Evolutionary conservation across 345 rosid species (phyloP).

Genomic region (Brassica cretica): DNA sequence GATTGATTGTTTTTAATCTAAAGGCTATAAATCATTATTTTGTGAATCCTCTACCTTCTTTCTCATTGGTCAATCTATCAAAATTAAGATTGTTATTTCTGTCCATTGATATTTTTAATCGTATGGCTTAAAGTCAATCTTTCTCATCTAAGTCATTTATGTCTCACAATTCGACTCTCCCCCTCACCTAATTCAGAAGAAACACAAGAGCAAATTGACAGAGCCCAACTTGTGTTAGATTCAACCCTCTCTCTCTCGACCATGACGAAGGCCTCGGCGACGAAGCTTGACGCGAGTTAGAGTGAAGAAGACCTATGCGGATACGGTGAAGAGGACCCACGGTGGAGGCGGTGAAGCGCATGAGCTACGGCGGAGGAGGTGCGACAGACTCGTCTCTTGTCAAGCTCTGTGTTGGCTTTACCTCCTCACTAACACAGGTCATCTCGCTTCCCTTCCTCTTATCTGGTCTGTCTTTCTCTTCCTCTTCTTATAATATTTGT

Average conservation of each 20-base stretch:
- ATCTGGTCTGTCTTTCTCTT: neutral
- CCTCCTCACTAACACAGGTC: neutral
- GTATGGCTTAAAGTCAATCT: neutral
- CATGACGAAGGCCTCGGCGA: neutral
- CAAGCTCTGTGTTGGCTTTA: neutral
- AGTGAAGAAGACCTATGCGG: neutral
- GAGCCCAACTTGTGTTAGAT: neutral
- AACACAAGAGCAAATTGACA: neutral
- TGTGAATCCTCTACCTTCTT: neutral
- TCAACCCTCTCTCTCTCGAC: neutral
- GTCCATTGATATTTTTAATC: no score
- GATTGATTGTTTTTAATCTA: neutral
- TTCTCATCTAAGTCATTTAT: neutral
- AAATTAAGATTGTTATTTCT: no score
- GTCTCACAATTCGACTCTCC: neutral
- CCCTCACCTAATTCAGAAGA: neutral
- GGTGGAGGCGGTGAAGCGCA: neutral
- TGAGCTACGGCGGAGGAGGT: neutral
- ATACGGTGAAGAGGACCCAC: neutral
- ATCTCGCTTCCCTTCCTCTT: neutral
- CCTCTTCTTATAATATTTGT: neutral
- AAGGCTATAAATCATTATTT: neutral
- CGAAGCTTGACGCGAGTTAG: neutral
- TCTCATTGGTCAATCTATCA: neutral
- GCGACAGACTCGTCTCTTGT: neutral